Conservation (phyloP, 495 filamentous ascomycete genomes). For the Eremomyces bilateralis region DNA sequence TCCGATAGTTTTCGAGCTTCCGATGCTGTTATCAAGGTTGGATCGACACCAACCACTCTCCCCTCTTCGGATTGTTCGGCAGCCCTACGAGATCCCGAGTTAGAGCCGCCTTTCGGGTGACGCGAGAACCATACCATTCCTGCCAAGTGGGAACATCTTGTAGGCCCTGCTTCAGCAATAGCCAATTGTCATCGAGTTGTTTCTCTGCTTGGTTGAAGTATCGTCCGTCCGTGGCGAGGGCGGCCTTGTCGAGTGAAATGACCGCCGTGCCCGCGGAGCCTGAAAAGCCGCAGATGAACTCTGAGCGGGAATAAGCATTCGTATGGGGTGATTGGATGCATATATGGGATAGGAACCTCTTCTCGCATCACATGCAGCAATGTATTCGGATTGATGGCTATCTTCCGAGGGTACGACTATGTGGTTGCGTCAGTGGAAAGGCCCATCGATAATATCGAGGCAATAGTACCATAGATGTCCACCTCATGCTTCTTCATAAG, state of each 20-base stretch:
- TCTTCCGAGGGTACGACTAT: conserved; percentile 93
- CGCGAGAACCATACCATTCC: conserved; percentile 45
- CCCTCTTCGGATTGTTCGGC: conserved; percentile 64
- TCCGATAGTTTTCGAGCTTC: conserved; percentile 73
- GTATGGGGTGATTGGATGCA: not conserved
- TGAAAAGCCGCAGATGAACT: conserved; percentile 83
- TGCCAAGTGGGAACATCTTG: conserved; percentile 94
- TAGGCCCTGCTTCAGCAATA: conserved; percentile 74
- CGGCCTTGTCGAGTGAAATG: conserved; percentile 67
- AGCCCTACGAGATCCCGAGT: conserved; percentile 29
- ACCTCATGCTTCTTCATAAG: conserved; percentile 77
- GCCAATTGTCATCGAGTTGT: conserved; percentile 85
- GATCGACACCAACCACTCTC: conserved; percentile 81
- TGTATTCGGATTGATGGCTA: conserved; percentile 94
- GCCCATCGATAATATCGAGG: conserved; percentile 2
- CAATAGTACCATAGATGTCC: conserved; percentile 72
- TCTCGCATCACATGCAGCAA: conserved; percentile 78
- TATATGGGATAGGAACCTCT: conserved; percentile 36
- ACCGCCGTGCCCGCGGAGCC: conserved; percentile 90
- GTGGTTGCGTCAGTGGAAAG: not conserved
- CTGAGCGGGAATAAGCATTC: conserved; percentile 19
- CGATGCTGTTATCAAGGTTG: conserved; percentile 51
- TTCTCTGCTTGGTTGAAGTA: conserved; percentile 96
- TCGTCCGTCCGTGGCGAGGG: conserved; percentile 83
- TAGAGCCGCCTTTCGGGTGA: no score